These are phyloP conservation scores for Termitomyces sp. DNA, from an alignment of 768 basidiomycete genomes.

Conservation along the genomic window DNA sequence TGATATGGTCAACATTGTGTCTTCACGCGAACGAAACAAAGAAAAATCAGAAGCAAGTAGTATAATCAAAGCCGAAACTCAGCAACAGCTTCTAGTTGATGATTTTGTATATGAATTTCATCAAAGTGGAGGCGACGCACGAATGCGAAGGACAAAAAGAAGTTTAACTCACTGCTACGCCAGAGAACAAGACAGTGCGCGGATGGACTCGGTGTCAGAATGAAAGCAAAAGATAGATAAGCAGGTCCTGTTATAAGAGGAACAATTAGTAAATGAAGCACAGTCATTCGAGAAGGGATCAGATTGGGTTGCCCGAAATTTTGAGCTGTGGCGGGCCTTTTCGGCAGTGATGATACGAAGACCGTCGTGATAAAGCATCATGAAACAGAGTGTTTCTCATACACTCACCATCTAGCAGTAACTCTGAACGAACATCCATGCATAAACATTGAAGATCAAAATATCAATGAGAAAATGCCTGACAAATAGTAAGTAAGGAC, in stretches of 20 bases:
- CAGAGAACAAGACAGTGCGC: too few relatives aligned
- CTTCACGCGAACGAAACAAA: background rate
- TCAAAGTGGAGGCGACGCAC: background rate
- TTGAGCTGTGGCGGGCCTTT: conserved; percentile 94
- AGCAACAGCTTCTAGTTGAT: conserved; percentile 82
- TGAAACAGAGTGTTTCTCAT: conserved; percentile 15
- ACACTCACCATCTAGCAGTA: conserved; percentile 27
- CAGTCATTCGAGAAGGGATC: conserved; percentile 28
- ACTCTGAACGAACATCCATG: too few relatives aligned
- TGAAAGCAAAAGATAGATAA: background rate
- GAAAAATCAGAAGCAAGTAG: conserved; percentile 26
- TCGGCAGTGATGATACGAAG: conserved; percentile 83
- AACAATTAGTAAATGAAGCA: background rate
- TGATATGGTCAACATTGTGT: conserved; percentile 6
- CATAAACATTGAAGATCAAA: background rate
- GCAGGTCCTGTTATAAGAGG: conserved; percentile 3
- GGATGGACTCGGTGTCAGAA: background rate
- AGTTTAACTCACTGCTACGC: background rate
- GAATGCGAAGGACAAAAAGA: background rate
- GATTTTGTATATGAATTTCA: background rate
- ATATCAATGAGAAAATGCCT: background rate
- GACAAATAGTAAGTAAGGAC: conserved; percentile 3
- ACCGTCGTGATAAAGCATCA: conserved; percentile 91
- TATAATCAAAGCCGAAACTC: conserved; percentile 66
- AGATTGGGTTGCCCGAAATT: conserved; percentile 75